Base-by-base conservation (phyloP, 192 early-diverging fungal genomes). In the Linnemannia schmuckeri region DNA sequence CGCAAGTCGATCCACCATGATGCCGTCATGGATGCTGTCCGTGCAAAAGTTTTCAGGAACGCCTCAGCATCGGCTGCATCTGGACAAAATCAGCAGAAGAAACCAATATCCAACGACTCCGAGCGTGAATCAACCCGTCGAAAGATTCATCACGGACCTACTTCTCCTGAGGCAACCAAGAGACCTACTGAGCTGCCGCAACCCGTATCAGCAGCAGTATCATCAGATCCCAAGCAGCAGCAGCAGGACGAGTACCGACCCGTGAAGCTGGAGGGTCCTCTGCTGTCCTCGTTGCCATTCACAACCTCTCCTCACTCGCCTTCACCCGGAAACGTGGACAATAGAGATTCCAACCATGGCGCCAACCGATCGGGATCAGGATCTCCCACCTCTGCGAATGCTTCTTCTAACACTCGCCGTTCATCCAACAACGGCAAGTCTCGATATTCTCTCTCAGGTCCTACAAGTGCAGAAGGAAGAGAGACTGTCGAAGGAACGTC, bases 1-100 rank as follows among this genome's bases (percentile, higher is more conserved):
- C 78, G 77, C 42, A 90, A 86, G 76, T 90, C 76, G 9, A 82
- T 90, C 47, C 77, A 87, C 27, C 89, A 90, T 72, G 89, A 90
- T 61, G 87, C 87, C 30, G 81, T 90, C 46, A 90, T 90, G 89
- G 89, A 90, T 46, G 89, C 89, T 7, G 76, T 90, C 27, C 79
- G 89, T 24, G 79, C 83, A 24, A 90, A 90, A 61, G 89, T 90
- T 0, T 72, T 83, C 61, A 47, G 83, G 38, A 90, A 90, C 66
- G 86, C 85, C 18, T 9, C 81, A 76, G 52, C 76, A 72, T n/a
- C 82, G 61, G 44, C 75, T 13, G 61, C 61, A 30, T 66, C 61
- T 66, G 61, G 61, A 33, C 61, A 66, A 12, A 33, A 85, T 10
- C 83, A 85, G 22, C 75, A 76, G 37, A 87, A 78, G 35, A 87